Conservation (phyloP, 129 eudicot genomes). For the sunflower (Helianthus annuus) region DNA sequence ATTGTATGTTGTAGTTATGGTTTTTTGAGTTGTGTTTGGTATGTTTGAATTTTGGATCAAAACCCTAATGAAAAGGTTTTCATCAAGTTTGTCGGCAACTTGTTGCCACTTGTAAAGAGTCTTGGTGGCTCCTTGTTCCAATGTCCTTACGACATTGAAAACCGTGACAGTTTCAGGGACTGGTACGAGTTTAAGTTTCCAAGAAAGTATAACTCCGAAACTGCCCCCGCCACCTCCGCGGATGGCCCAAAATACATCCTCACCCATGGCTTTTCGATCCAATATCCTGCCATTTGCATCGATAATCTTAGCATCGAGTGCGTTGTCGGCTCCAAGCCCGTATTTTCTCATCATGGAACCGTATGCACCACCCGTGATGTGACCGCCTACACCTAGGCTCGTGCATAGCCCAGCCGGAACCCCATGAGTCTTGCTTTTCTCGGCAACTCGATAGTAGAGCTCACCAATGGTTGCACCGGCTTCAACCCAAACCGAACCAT, state of each 20-base stretch:
- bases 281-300: conserved; percentile 11
- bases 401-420: conserved; percentile 19
- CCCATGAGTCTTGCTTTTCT: conserved; percentile 23
- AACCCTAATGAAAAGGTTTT: conserved; percentile 15
- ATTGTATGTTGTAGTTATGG: conserved; percentile 7
- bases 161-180: conserved; percentile 17
- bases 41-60: background rate
- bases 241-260: conserved; percentile 18
- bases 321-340: conserved; percentile 13
- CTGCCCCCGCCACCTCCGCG: conserved; percentile 14
- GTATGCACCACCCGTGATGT: conserved; percentile 17
- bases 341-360: conserved; percentile 21
- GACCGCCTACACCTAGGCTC: conserved; percentile 15
- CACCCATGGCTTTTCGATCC: conserved; percentile 16
- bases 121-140: conserved; percentile 7
- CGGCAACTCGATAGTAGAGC: conserved; percentile 19
- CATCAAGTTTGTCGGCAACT: conserved; percentile 17
- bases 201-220: conserved; percentile 12
- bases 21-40: conserved; percentile 5
- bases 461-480: conserved; percentile 15
- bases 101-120: conserved; percentile 11
- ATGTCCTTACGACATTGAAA: conserved; percentile 4
- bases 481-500: conserved; percentile 18
- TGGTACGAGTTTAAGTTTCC: conserved; percentile 17
- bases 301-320: conserved; percentile 9